These are phyloP conservation scores for Solidago caesia DNA, from an alignment of 129 eudicot species.

Conservation along the genomic window DNA sequence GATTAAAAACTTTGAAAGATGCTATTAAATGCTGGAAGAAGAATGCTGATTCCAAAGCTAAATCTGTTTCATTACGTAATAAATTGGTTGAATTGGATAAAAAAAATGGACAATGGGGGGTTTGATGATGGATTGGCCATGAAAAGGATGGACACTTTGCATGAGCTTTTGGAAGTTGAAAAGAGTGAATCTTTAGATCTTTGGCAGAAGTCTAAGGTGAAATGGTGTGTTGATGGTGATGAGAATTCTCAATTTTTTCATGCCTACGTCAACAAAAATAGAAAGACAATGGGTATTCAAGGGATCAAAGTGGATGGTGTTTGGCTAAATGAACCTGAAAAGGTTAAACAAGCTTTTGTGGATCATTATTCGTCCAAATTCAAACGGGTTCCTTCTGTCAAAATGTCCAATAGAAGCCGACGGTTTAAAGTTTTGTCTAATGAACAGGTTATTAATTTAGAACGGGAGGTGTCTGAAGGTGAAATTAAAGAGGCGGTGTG, in stretches of 20 bases:
- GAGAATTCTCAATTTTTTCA: not conserved
- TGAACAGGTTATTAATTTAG: not conserved
- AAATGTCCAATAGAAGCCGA: not conserved
- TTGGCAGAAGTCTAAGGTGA: not conserved
- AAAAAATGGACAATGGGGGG: too few species aligned
- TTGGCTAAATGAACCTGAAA: not conserved
- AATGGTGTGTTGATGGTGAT: not conserved
- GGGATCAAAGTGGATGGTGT: conserved; percentile 10
- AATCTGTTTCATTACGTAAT: too few species aligned
- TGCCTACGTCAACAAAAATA: too few species aligned
- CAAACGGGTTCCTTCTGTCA: not conserved
- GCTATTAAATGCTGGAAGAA: too few species aligned
- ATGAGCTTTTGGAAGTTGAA: not conserved
- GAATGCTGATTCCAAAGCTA: too few species aligned
- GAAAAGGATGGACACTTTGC: too few species aligned
- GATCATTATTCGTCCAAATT: not conserved
- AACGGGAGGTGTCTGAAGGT: not conserved
- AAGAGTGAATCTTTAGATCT: not conserved
- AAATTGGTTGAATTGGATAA: too few species aligned
- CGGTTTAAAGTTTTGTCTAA: not conserved
- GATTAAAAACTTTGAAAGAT: too few species aligned
- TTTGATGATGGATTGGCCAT: too few species aligned
- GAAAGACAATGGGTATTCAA: not conserved
- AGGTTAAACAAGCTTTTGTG: not conserved
- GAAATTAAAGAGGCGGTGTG: not conserved